Conservation (phyloP, 495 filamentous ascomycete species). For the Bombardia bombarda region DNA sequence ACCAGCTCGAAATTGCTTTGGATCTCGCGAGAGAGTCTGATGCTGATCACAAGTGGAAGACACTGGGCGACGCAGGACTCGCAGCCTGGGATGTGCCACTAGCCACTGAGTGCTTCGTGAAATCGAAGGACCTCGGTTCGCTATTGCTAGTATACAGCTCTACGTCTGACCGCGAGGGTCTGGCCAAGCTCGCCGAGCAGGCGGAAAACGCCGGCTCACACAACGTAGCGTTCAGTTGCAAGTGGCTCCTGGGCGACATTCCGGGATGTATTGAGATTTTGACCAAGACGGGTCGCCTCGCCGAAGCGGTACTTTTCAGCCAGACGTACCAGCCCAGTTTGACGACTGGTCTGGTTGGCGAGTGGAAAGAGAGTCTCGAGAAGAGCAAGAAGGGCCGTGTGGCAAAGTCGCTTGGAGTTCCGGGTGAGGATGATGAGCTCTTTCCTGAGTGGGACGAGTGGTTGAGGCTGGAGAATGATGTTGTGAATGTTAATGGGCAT, state of each 20-base stretch:
- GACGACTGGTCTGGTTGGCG: conserved; percentile 55
- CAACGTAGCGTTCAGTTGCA: conserved; percentile 85
- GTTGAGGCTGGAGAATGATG: conserved; percentile 60
- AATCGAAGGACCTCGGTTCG: conserved; percentile 84
- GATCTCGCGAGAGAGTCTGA: conserved; percentile 77
- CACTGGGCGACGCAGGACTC: conserved; percentile 84
- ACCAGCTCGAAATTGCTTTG: conserved; percentile 74
- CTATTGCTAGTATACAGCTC: conserved; percentile 80
- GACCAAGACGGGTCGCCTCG: conserved; percentile 62
- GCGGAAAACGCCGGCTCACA: conserved; percentile 70
- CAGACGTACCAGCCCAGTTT: conserved; percentile 88
- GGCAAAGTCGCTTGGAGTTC: conserved; percentile 73
- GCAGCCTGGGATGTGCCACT: conserved; percentile 77
- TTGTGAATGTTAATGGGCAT: conserved; percentile 12
- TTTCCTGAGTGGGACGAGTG: conserved; percentile 96
- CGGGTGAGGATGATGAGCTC: conserved; percentile 77
- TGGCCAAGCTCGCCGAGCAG: conserved; percentile 60
- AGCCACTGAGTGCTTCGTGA: conserved; percentile 84
- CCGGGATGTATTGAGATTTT: conserved; percentile 76
- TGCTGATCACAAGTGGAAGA: conserved; percentile 96
- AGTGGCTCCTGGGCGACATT: conserved; percentile 81
- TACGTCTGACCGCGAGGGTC: conserved; percentile 64
- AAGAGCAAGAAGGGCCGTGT: conserved; percentile 76
- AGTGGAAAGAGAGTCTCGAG: conserved; percentile 79
- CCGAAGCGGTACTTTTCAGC: conserved; percentile 83